phyloP scores from a whole-genome alignment of 139 green algal species.

The Chlamydomonas eustigma region DNA sequence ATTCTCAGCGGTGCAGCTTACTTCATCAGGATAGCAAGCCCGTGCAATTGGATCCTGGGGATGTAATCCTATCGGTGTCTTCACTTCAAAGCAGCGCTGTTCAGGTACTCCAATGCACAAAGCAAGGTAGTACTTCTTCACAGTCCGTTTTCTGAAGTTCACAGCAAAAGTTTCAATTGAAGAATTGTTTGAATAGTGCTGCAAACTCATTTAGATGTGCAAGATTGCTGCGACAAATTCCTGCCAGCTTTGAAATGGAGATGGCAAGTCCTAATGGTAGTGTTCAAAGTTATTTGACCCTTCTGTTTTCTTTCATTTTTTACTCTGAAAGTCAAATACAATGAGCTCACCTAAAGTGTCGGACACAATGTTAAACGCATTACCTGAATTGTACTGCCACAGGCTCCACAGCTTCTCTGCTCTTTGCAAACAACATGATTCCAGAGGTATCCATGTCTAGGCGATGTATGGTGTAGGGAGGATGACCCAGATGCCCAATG shows the following conservation, averaged over 20 bases:
- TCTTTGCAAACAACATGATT: constrained; percentile 77
- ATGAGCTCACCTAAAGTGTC: no score
- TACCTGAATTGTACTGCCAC: constrained; percentile 76
- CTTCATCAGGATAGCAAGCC: no score
- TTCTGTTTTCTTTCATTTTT: no score
- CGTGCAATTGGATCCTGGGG: constrained; percentile 28
- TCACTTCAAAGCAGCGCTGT: constrained; percentile 35
- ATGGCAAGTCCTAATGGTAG: no score
- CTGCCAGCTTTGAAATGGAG: no score
- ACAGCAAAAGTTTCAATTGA: neutral
- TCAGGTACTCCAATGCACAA: constrained; percentile 48
- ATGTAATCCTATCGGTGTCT: constrained; percentile 60
- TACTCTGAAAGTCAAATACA: no score
- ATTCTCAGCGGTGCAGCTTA: no score
- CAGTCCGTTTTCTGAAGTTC: constrained; percentile 35
- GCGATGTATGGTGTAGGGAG: constrained; percentile 35
- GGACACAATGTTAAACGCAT: no score
- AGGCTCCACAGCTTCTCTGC: constrained; percentile 31
- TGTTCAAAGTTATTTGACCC: no score
- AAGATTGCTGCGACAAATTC: neutral
- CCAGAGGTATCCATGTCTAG: constrained; percentile 78
- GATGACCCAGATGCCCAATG: constrained; percentile 46
- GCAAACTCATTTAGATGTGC: neutral
- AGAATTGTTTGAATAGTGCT: neutral
- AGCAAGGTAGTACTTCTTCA: constrained; percentile 75